A percentile compares a stretch with the other conserved stretches of the same genome.
phyloP scores from a whole-genome alignment of 2,329 filamentous ascomycete genomes.

The Knufia fluminis region DNA sequence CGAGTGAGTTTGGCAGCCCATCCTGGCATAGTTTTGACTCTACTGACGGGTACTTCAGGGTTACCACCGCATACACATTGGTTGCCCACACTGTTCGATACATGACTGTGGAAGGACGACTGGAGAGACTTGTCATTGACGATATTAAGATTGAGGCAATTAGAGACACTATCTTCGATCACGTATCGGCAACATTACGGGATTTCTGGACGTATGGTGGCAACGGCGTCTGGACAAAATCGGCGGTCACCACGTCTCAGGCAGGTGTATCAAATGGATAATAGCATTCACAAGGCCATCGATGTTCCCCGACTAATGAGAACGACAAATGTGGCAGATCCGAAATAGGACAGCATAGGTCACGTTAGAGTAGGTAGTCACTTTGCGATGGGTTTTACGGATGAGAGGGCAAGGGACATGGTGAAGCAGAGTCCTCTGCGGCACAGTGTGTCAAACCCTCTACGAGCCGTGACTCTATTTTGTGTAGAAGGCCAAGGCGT shows the following conservation, averaged over 20 bases:
- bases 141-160: constrained; percentile 19
- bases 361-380: too few relatives aligned
- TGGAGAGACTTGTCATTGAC: constrained; percentile 16
- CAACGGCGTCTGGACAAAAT: constrained; percentile 6
- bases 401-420: too few relatives aligned
- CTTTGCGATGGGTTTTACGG: too few relatives aligned
- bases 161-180: constrained; percentile 11
- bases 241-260: background rate
- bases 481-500: too few relatives aligned
- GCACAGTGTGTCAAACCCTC: too few relatives aligned
- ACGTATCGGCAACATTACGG: constrained; percentile 10
- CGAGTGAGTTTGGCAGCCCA: constrained; percentile 32
- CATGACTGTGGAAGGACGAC: constrained; percentile 13
- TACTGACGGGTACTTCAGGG: background rate
- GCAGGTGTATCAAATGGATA: background rate
- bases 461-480: too few relatives aligned
- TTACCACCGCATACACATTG: constrained; percentile 40
- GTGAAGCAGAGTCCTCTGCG: too few relatives aligned
- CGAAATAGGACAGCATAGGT: too few relatives aligned
- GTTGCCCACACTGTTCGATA: constrained; percentile 31
- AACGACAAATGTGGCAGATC: too few relatives aligned
- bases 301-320: too few relatives aligned
- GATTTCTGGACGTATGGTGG: constrained; percentile 16
- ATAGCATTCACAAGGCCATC: too few relatives aligned
- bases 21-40: too few relatives aligned